Conservation (phyloP, 148 eudicot genomes). For the Amaranthus cruentus region DNA sequence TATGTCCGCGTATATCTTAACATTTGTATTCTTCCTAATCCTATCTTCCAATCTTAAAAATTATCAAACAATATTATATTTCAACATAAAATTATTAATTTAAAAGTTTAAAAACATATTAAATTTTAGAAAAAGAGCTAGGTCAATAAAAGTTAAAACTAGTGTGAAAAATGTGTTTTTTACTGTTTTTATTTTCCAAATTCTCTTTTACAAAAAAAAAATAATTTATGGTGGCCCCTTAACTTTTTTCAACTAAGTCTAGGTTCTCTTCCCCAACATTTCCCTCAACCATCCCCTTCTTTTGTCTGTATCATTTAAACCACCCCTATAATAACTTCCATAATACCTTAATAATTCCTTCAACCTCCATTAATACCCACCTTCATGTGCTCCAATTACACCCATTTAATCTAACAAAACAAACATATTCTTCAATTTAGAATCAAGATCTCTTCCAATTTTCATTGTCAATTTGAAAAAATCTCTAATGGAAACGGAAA, state of each 20-base stretch:
- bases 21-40: too few species aligned
- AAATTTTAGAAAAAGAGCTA: too few species aligned
- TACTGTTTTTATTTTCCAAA: too few species aligned
- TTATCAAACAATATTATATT: too few species aligned
- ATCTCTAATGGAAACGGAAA: constrained; percentile 44
- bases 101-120: too few species aligned
- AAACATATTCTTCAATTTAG: not conserved
- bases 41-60: too few species aligned
- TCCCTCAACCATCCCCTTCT: not conserved
- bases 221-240: not conserved
- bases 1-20: too few species aligned
- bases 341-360: not conserved
- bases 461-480: not conserved
- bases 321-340: not conserved
- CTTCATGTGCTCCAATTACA: not conserved
- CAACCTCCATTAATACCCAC: not conserved
- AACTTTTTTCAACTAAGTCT: not conserved
- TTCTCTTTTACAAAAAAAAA: not conserved
- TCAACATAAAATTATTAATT: too few species aligned
- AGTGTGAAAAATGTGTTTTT: too few species aligned
- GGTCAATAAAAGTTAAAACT: too few species aligned
- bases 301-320: not conserved
- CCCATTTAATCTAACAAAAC: not conserved
- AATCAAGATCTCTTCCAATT: not conserved
- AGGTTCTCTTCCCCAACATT: constrained; percentile 2